These are phyloP conservation scores for Ilyonectria destructans DNA, from an alignment of 2,329 filamentous ascomycete genomes.

Conservation along the genomic window DNA sequence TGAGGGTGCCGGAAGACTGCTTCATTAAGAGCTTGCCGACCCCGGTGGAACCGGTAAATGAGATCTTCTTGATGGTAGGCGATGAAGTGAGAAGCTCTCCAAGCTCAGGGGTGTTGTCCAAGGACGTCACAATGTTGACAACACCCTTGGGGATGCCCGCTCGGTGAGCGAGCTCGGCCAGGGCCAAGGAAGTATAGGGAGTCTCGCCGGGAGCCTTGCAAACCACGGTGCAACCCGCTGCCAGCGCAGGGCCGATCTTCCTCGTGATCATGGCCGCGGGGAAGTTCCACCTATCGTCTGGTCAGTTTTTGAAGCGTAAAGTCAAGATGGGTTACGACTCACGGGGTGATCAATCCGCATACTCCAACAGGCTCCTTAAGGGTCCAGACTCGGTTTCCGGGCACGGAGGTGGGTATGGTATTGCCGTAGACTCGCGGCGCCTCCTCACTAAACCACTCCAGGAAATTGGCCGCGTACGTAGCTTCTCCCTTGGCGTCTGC, in stretches of 20 bases:
- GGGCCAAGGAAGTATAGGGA: slow-evolving; percentile 89
- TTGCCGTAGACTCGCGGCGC: slow-evolving; percentile 83
- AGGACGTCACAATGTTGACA: slow-evolving; percentile 88
- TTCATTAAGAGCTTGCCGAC: slow-evolving; percentile 88
- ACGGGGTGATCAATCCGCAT: slow-evolving; percentile 85
- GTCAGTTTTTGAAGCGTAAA: slow-evolving; percentile 2
- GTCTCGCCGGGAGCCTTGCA: slow-evolving; percentile 94
- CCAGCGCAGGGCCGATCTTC: slow-evolving; percentile 82
- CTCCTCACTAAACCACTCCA: slow-evolving; percentile 88
- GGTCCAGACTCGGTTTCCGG: slow-evolving; percentile 83
- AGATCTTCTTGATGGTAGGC: slow-evolving; percentile 87
- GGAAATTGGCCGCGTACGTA: slow-evolving; percentile 81
- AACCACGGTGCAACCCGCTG: slow-evolving; percentile 96
- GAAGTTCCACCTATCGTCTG: slow-evolving; percentile 81
- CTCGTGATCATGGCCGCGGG: slow-evolving; percentile 83
- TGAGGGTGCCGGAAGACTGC: slow-evolving; percentile 87
- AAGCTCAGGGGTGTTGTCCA: slow-evolving; percentile 85
- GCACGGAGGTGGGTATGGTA: slow-evolving; percentile 79
- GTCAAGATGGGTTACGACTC: slow-evolving; percentile 33
- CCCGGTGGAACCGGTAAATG: slow-evolving; percentile 87
- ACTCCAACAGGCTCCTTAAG: slow-evolving; percentile 90
- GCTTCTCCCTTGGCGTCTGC: slow-evolving; percentile 83
- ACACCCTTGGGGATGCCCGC: slow-evolving; percentile 94
- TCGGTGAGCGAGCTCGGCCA: slow-evolving; percentile 88
- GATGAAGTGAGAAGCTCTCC: slow-evolving; percentile 82